phyloP scores from a whole-genome alignment of 2,329 filamentous ascomycete genomes.

The Fusarium sp. region DNA sequence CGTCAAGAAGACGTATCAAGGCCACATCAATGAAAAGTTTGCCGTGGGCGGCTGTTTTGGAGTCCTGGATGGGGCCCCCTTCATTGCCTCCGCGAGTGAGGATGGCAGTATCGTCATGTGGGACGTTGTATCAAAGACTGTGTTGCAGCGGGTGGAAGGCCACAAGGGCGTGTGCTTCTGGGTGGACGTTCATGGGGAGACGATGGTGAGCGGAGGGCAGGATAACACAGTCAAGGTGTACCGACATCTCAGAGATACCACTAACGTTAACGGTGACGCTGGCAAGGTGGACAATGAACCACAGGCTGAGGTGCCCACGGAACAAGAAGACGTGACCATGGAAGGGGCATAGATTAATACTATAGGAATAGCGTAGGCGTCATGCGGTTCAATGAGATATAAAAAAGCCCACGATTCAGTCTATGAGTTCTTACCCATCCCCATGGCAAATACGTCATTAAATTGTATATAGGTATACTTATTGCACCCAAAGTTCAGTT shows the following conservation, averaged over 20 bases:
- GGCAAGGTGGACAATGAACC: slow-evolving; percentile 57
- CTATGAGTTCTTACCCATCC: neutral
- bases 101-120: slow-evolving; percentile 87
- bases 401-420: too few relatives aligned
- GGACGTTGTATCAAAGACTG: slow-evolving; percentile 88
- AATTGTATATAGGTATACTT: neutral
- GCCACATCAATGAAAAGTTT: slow-evolving; percentile 85
- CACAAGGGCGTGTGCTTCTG: slow-evolving; percentile 72
- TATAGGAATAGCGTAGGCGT: neutral
- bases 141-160: slow-evolving; percentile 73
- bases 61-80: slow-evolving; percentile 60
- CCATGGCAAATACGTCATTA: neutral
- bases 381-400: too few relatives aligned
- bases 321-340: slow-evolving; percentile 54
- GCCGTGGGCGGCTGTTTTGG: slow-evolving; percentile 90
- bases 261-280: slow-evolving; percentile 31
- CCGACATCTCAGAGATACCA: slow-evolving; percentile 45
- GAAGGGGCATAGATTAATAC: slow-evolving; percentile 41
- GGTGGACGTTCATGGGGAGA: slow-evolving; percentile 69
- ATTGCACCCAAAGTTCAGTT: neutral
- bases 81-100: slow-evolving; percentile 87
- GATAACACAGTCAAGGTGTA: slow-evolving; percentile 65
- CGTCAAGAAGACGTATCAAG: slow-evolving; percentile 97
- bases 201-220: slow-evolving; percentile 68
- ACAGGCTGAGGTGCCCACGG: slow-evolving; percentile 61